Evolutionary conservation across 169 alveolate genomes (phyloP), one percentile per base, ranked within the genome.

Genomic region (Eimeria zaria): DNA sequence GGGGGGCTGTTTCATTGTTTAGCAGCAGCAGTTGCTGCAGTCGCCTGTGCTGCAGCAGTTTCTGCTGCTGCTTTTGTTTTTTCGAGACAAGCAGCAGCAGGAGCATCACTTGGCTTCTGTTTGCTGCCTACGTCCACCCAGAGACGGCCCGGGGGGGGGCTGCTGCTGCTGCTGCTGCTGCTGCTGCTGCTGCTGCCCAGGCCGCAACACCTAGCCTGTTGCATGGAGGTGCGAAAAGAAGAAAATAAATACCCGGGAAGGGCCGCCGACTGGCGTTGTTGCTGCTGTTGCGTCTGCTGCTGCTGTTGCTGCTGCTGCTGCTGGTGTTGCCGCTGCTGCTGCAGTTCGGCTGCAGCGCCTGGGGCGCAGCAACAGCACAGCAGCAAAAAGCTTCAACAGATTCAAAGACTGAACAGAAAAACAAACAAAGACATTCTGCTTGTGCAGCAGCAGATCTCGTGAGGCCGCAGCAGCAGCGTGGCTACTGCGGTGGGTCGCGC

Each of bases 161-260:
- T 73, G 55, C 51, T 73, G 80, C 80, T 69, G 80, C 80, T 69
- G 51, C 46, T 69, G 80, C 87, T 76, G 87, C 89, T 78, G 64
- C 55, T 39, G 64, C 89, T 80, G 64, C 89, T 80, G 69, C 89
- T 80, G 89, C 89, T 80, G 89, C 89, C 27, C 39, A 64, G 41
- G 74, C 74, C 39, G 36, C 74, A 64, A n/a, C 67, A 53, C 69
- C 46, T n/a, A 46, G 67, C 27, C 53, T 5, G 36, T 18, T 44
- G 84, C 84, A 36, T 39, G 84, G 84, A 73, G 27, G 48, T 20
- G 27, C 6, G 16, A 24, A 41, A 39, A 44, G 6, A 4, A 14
- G 2, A 20, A 18, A 44, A 73, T 30, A 41, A 39, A 18, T 5
- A 11, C 84, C 33, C 41, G 5, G 69, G 89, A 48, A 44, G 62